Base-by-base conservation (phyloP, 2,329 filamentous ascomycete species). In the Pseudogymnoascus sp. region DNA sequence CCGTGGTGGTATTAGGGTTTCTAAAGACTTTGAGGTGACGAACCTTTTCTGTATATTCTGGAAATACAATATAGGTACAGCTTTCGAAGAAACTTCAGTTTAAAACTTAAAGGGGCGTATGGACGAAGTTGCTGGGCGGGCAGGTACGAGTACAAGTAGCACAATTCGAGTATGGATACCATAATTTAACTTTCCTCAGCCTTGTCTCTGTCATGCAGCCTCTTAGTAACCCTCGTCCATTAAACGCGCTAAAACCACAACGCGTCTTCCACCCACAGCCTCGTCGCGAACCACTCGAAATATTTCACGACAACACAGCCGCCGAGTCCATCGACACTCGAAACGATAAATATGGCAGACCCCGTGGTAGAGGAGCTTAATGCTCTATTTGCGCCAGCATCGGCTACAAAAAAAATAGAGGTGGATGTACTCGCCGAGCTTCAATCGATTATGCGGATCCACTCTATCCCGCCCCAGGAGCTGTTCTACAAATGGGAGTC, bases 401-500 rank as follows among this genome's bases (percentile, higher is more conserved):
- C 21, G 15, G 68, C 64, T 13, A 64, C 65, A 19, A 62, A 63
- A 11, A 63, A 67, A 15, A 80, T 97, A 5, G 85, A 91, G 66
- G 79, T 86, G 67, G 93, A 97, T 75, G 84, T 97, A 64, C 79
- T 91, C 67, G 79, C 82, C 62, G 93, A 97, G 77, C 80, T 99
- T 68, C 83, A 89, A 73, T 96, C 91, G 64, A 96, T 96, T 74
- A 83, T 95, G 78, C 87, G 88, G 63, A 81, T 97, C 65, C 91
- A 97, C 77, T 86, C 86, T 59, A 83, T 97, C 65, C 85, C 87
- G 15, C 82, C 87, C 35, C 87, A 97, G 74, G 95, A 97, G 74
- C 81, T 97, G 26, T 97, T 91, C 76, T 97, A 91, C 85, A 97
- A 97, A 82, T 99, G 95, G 95, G 95, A 99, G 76, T 93, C 92